Conservation (phyloP, 1,139 yeast species). For the Magnusiomyces paraingens region DNA sequence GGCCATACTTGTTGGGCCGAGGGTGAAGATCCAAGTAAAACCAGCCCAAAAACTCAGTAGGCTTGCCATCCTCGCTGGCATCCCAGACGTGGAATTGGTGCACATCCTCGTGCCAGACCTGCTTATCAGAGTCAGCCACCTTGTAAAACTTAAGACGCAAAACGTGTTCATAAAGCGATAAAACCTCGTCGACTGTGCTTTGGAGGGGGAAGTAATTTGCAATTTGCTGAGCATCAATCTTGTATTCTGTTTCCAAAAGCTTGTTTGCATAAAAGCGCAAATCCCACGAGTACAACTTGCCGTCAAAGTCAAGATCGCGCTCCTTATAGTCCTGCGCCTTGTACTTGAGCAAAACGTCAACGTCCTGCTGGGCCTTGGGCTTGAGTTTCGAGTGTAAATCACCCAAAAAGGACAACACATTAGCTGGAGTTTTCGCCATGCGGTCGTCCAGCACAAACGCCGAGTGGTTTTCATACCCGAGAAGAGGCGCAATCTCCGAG, state of each 20-base stretch:
- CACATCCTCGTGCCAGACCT: conserved; percentile 73
- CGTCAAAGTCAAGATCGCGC: conserved; percentile 40
- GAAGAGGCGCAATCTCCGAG: conserved; percentile 50
- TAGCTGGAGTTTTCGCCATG: conserved; percentile 65
- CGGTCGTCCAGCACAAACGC: conserved; percentile 66
- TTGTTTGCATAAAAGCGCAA: conserved; percentile 56
- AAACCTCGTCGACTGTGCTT: conserved; percentile 60
- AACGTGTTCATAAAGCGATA: conserved; percentile 59
- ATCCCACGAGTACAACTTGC: conserved; percentile 65
- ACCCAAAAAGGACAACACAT: conserved; percentile 52
- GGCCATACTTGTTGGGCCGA: conserved; percentile 78
- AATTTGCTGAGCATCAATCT: conserved; percentile 65
- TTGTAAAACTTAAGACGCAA: conserved; percentile 62
- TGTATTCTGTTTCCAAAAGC: conserved; percentile 57
- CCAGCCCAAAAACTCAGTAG: conserved; percentile 67
- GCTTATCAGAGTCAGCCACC: conserved; percentile 35
- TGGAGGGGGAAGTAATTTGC: conserved; percentile 75
- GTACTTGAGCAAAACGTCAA: conserved; percentile 42
- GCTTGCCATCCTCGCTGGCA: conserved; percentile 37
- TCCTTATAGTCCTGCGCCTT: conserved; percentile 48
- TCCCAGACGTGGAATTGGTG: conserved; percentile 70
- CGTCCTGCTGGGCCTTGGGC: conserved; percentile 54
- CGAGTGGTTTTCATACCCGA: conserved; percentile 64
- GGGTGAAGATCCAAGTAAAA: conserved; percentile 78
- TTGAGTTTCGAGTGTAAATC: conserved; percentile 54